These are phyloP conservation scores for Fraxinus baroniana DNA, from an alignment of 305 asterid genomes.

Conservation along the genomic window DNA sequence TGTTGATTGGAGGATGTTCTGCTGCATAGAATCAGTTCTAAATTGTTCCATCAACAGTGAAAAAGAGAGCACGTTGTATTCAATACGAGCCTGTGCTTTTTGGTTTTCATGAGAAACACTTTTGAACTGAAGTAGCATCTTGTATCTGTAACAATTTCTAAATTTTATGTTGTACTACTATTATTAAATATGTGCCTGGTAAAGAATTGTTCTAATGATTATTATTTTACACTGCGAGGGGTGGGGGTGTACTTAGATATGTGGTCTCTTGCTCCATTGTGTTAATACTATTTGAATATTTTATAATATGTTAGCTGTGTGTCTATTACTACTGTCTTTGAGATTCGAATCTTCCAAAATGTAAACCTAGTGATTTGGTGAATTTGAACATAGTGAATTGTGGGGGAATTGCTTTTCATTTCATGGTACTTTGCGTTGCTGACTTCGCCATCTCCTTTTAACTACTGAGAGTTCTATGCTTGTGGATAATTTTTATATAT, in stretches of 20 bases:
- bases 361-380: not conserved
- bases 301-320: not conserved
- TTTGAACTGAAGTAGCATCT: not conserved
- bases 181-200: not conserved
- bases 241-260: not conserved
- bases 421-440: not conserved
- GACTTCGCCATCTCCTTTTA: not conserved
- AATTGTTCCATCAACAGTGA: not conserved
- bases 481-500: not conserved
- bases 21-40: not conserved
- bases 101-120: not conserved
- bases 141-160: not conserved
- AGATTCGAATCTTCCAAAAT: not conserved
- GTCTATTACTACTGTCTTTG: not conserved
- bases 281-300: not conserved
- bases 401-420: not conserved
- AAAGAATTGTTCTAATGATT: not conserved
- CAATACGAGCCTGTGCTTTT: not conserved
- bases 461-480: not conserved
- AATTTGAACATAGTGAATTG: not conserved
- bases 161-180: not conserved
- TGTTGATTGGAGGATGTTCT: not conserved
- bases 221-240: not conserved
- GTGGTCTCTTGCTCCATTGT: not conserved
- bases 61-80: not conserved